phyloP scores from a whole-genome alignment of 306 rosid genomes.

The peach (Prunus persica) region DNA sequence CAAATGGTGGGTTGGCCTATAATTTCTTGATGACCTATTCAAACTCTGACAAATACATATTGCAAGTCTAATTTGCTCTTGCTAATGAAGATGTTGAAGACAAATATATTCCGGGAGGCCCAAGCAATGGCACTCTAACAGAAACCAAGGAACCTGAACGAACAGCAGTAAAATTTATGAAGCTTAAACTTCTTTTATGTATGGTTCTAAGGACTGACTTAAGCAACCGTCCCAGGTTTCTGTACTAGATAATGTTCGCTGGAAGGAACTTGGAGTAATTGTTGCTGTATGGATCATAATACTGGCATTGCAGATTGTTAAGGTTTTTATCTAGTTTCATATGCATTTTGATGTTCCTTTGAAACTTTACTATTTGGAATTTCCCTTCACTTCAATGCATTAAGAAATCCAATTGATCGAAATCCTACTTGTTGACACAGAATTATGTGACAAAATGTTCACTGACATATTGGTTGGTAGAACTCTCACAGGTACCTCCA shows the following conservation, averaged over 20 bases:
- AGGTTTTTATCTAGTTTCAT: conserved; percentile 33
- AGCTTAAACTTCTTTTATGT: conserved; percentile 1
- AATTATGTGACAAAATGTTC: conserved; percentile 48
- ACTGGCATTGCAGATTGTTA: conserved; percentile 54
- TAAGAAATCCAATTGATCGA: background rate
- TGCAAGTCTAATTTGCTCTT: conserved; percentile 6
- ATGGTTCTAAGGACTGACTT: conserved; percentile 8
- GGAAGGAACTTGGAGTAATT: conserved; percentile 70
- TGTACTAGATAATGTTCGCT: conserved; percentile 42
- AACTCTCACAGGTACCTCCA: conserved; percentile 47
- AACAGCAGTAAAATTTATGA: conserved; percentile 16
- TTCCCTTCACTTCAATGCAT: conserved; percentile 3
- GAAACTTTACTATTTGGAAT: background rate
- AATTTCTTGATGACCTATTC: background rate
- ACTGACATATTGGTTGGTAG: conserved; percentile 44
- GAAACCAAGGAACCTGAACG: conserved; percentile 21
- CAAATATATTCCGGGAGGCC: conserved; percentile 43
- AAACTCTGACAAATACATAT: background rate
- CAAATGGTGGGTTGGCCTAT: conserved; percentile 38
- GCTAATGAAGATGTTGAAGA: conserved; percentile 37
- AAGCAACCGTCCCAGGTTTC: conserved; percentile 31
- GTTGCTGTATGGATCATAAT: conserved; percentile 58
- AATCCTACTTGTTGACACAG: conserved; percentile 33
- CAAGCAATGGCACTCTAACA: conserved; percentile 20
- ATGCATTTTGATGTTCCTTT: background rate